phyloP scores from a whole-genome alignment of 1,284 basidiomycete genomes.

The Cutaneotrichosporon sp. region DNA sequence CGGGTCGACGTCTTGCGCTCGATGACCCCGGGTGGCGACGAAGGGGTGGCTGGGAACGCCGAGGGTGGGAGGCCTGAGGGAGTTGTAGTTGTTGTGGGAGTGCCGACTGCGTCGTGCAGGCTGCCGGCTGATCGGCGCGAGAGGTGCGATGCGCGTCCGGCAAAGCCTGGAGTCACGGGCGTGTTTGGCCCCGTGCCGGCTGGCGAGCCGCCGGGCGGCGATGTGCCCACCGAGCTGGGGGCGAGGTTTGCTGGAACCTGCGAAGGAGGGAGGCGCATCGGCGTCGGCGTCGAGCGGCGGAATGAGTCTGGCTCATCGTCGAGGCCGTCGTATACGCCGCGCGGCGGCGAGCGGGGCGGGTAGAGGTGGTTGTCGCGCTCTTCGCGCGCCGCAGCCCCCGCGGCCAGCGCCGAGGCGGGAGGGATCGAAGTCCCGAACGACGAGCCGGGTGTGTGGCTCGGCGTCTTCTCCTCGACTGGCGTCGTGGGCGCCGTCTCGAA shows the following conservation, averaged over 20 bases:
- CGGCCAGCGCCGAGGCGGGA: conserved; percentile 5
- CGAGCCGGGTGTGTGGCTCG: conserved; percentile 12
- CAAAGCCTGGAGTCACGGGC: conserved; percentile 13
- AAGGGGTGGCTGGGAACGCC: background rate
- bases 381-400: conserved; percentile 2
- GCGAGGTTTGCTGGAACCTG: background rate
- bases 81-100: background rate
- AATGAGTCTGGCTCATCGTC: background rate
- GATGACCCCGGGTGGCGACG: background rate
- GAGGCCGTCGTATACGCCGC: background rate
- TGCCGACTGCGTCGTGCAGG: background rate
- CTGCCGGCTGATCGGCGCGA: conserved; percentile 4
- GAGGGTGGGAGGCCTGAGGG: conserved; percentile 1
- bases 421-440: conserved; percentile 11
- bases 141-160: conserved; percentile 1
- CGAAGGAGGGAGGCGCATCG: conserved; percentile 3
- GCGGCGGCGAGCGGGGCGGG: conserved; percentile 1
- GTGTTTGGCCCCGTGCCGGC: conserved; percentile 9
- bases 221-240: background rate
- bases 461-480: conserved; percentile 16
- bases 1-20: conserved; percentile 26
- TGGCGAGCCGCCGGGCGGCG: background rate
- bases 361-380: background rate
- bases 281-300: conserved; percentile 5
- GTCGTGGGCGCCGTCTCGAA: conserved; percentile 25